These are phyloP conservation scores for Mycena haematopus DNA, from an alignment of 768 basidiomycete species.

Conservation along the genomic window DNA sequence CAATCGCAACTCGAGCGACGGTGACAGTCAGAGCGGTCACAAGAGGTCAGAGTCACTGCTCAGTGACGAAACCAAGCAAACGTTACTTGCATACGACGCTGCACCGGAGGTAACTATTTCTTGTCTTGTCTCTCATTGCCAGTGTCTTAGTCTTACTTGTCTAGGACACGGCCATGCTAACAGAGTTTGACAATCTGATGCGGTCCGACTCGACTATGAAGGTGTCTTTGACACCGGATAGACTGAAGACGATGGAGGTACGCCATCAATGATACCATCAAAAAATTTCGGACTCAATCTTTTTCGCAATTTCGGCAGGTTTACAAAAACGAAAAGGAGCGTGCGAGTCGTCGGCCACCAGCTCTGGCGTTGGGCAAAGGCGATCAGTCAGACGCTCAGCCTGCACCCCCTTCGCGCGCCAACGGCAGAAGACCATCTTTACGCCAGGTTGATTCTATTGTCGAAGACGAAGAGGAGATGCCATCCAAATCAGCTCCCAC, in stretches of 20 bases:
- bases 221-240: conserved; percentile 93
- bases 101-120: conserved; percentile 44
- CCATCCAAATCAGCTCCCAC: conserved; percentile 37
- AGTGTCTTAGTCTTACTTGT: conserved; percentile 5
- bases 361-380: conserved; percentile 41
- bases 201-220: conserved; percentile 91
- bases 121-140: conserved; percentile 13
- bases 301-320: conserved; percentile 45
- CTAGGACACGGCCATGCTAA: conserved; percentile 63
- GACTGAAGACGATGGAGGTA: conserved; percentile 93
- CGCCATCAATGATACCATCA: conserved; percentile 37
- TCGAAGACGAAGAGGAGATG: conserved; percentile 69
- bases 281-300: conserved; percentile 12
- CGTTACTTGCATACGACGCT: conserved; percentile 37
- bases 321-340: conserved; percentile 77
- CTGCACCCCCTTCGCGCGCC: conserved; percentile 40
- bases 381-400: conserved; percentile 38
- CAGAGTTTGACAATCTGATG: conserved; percentile 95
- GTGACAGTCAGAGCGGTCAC: conserved; percentile 53
- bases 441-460: conserved; percentile 66
- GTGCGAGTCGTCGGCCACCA: conserved; percentile 47
- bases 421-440: conserved; percentile 50
- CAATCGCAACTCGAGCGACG: conserved; percentile 47
- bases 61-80: conserved; percentile 55
- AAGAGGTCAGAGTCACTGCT: conserved; percentile 60